Evolutionary conservation across 2,329 filamentous ascomycete genomes (phyloP).

Genomic region (Lecanicillium sp.): DNA sequence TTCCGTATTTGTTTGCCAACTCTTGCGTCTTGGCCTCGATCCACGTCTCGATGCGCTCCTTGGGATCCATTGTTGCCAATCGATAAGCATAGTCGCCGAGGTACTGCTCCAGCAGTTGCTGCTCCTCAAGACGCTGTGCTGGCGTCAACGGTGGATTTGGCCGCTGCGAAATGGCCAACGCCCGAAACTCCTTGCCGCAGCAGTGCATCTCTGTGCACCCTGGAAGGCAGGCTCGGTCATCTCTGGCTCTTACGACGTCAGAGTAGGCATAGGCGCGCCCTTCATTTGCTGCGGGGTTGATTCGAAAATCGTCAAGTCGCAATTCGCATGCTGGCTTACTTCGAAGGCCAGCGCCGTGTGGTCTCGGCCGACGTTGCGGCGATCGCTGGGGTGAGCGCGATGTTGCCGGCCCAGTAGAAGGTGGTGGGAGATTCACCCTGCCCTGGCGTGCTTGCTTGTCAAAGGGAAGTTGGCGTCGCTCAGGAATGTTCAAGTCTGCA

Average conservation of each 20-base stretch:
- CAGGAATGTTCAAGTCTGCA: constrained; percentile 28
- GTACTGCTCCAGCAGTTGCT: constrained; percentile 48
- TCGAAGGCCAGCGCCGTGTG: constrained; percentile 43
- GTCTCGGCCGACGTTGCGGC: constrained; percentile 4
- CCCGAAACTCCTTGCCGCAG: constrained; percentile 65
- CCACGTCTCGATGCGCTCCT: constrained; percentile 61
- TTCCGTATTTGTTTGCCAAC: constrained; percentile 69
- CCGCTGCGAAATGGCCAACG: constrained; percentile 53
- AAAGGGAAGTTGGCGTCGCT: constrained; percentile 38
- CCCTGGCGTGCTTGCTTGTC: constrained; percentile 20
- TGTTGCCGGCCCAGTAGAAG: constrained; percentile 4
- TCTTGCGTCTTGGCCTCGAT: constrained; percentile 69
- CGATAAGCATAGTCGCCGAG: constrained; percentile 55
- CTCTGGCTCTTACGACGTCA: constrained; percentile 66
- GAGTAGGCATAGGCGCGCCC: constrained; percentile 67
- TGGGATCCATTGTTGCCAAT: constrained; percentile 48
- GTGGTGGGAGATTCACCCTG: background rate
- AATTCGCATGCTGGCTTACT: constrained; percentile 52
- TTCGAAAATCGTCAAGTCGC: constrained; percentile 67
- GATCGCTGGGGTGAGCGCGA: constrained; percentile 17
- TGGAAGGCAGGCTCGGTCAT: constrained; percentile 62
- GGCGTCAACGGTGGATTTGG: constrained; percentile 31
- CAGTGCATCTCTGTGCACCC: constrained; percentile 72
- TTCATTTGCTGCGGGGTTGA: constrained; percentile 68
- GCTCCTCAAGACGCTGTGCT: constrained; percentile 35